Conservation (phyloP, 2,329 filamentous ascomycete species). For the Aspergillus ochraceoroseus region DNA sequence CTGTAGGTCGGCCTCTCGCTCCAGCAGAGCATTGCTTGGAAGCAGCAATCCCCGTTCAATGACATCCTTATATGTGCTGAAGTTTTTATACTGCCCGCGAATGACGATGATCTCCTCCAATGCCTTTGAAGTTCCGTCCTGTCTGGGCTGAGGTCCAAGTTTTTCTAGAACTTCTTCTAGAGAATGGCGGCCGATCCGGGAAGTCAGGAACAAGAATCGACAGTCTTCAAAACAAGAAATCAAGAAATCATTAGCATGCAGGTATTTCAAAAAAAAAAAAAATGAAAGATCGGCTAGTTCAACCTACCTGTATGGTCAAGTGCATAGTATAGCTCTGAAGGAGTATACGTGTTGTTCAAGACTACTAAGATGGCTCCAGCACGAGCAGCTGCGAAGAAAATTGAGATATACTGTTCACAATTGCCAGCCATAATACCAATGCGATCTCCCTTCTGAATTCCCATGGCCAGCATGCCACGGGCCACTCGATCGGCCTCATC, state of each 20-base stretch:
- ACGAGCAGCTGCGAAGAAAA: conserved; percentile 67
- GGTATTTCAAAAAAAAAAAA: neutral
- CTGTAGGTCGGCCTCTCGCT: conserved; percentile 53
- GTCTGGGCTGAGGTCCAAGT: conserved; percentile 40
- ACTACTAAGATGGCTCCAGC: conserved; percentile 67
- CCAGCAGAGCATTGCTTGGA: conserved; percentile 49
- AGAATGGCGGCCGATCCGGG: conserved; percentile 61
- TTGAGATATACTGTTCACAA: conserved; percentile 55
- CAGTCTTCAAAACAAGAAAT: conserved; percentile 51
- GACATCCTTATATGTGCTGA: conserved; percentile 58
- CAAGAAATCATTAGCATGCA: conserved; percentile 3
- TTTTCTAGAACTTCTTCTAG: conserved; percentile 57
- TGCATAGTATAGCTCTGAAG: conserved; percentile 66
- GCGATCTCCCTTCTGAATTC: conserved; percentile 63
- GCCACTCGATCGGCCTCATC: conserved; percentile 59
- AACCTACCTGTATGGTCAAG: conserved; percentile 62
- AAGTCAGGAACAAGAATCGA: conserved; percentile 68
- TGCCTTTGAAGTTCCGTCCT: conserved; percentile 32
- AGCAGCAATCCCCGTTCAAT: conserved; percentile 50
- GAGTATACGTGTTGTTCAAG: conserved; percentile 76
- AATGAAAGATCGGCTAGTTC: neutral
- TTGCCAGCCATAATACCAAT: conserved; percentile 69
- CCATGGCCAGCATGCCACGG: conserved; percentile 62
- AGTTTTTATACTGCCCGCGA: conserved; percentile 51
- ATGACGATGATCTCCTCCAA: conserved; percentile 56